Conservation (phyloP, 768 basidiomycete genomes). For the Podaxis sp. region DNA sequence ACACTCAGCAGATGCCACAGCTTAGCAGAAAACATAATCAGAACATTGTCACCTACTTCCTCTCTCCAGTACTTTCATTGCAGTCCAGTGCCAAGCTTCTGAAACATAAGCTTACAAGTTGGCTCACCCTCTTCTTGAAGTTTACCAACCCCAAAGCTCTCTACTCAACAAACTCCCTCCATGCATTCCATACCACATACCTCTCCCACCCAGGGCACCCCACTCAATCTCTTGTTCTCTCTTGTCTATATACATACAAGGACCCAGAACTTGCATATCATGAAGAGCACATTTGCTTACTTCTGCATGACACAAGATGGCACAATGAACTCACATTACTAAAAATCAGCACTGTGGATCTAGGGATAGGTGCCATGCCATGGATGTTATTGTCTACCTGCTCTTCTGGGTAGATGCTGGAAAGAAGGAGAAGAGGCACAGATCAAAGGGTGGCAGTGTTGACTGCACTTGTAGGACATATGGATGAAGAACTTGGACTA, state of each 20-base stretch:
- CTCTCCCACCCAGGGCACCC: constrained; percentile 83
- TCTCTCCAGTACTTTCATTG: constrained; percentile 37
- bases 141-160: constrained; percentile 93
- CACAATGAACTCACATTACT: constrained; percentile 83
- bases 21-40: constrained; percentile 87
- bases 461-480: constrained; percentile 65
- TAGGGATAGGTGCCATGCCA: constrained; percentile 60
- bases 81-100: constrained; percentile 40
- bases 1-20: constrained; percentile 67
- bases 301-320: constrained; percentile 87
- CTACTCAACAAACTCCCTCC: constrained; percentile 64
- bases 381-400: constrained; percentile 71
- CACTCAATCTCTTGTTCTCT: constrained; percentile 73
- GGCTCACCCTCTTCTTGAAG: constrained; percentile 86
- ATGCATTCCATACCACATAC: constrained; percentile 64
- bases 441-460: constrained; percentile 78
- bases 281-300: constrained; percentile 60
- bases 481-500: constrained; percentile 68
- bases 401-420: constrained; percentile 88
- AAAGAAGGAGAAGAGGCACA: constrained; percentile 64
- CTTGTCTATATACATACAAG: constrained; percentile 84
- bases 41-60: constrained; percentile 83
- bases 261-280: constrained; percentile 51
- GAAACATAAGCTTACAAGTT: constrained; percentile 64
- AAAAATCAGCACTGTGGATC: constrained; percentile 53